Evolutionary conservation across 2,329 filamentous ascomycete species (phyloP).

Genomic region (Beauveria sp.): DNA sequence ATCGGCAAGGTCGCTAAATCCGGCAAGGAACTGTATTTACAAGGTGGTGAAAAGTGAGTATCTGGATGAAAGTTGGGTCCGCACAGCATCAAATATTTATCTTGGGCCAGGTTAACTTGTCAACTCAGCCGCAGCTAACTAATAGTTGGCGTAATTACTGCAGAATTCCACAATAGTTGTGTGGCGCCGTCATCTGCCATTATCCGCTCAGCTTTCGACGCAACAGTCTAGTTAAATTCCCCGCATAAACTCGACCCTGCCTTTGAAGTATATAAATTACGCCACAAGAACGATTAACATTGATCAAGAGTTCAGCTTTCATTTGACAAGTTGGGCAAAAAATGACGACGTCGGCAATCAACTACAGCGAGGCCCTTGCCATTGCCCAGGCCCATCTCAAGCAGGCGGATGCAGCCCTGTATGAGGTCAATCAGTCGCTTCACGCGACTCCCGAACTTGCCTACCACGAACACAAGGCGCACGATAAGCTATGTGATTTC

Average conservation of each 20-base stretch:
- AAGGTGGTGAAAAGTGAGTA: not conserved
- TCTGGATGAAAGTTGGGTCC: too few relatives aligned
- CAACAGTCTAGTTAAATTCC: too few relatives aligned
- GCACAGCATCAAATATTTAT: not conserved
- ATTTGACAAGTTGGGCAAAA: too few relatives aligned
- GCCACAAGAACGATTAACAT: too few relatives aligned
- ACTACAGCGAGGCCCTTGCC: conserved; percentile 6
- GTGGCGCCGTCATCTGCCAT: too few relatives aligned
- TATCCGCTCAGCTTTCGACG: too few relatives aligned
- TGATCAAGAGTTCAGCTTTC: too few relatives aligned
- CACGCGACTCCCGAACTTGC: conserved; percentile 41
- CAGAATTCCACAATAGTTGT: too few relatives aligned
- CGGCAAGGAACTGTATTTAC: not conserved
- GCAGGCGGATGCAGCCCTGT: conserved; percentile 14
- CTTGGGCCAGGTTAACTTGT: not conserved
- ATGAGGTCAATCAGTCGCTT: conserved; percentile 20
- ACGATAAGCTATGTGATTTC: conserved; percentile 39
- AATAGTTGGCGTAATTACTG: too few relatives aligned
- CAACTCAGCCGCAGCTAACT: not conserved
- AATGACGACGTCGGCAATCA: not conserved
- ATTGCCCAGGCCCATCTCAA: conserved; percentile 17
- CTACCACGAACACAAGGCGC: conserved; percentile 44
- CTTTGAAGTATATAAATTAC: too few relatives aligned
- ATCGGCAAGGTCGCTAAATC: not conserved
- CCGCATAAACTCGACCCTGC: too few relatives aligned